Evolutionary conservation across 345 rosid species (phyloP), one percentile per base, ranked within the genome.

Genomic region (Noccaea bulbosa): DNA sequence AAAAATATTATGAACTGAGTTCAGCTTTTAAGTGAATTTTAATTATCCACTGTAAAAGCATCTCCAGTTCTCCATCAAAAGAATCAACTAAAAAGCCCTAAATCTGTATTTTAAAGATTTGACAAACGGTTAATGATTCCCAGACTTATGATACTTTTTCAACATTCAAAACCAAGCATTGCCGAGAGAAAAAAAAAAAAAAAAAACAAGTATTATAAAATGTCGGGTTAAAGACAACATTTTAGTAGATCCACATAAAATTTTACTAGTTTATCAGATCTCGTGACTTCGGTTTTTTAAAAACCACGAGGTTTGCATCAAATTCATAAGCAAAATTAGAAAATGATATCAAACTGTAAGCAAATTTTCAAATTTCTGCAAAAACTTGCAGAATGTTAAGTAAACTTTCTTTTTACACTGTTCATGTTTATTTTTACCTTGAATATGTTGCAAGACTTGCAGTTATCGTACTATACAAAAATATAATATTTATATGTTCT

Each of bases 61-160:
- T 74, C 27, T 50, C 58, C 73, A 67, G 44, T 67, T 59, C 69
- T 44, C 66, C 71, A 47, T 59, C 48, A 67, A 74, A 74, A 74
- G 41, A 67, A 67, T 41, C 30, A 66, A 66, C 39, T 41, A 20
- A 58, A 58, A 71, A 63, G 37, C 16, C 45, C 51, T 11, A 41
- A 62, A 39, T 48, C 59, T 39, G 5, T 27, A 54, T 65, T 65
- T 66, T 50, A 51, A 32, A 40, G 30, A 41, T 67, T 50, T 49
- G 33, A 40, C 72, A 48, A 65, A 65, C 39, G 32, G 3, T 64
- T 46, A 56, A 65, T 65, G 59, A 47, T 57, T 48, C 71, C 58
- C 16, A 49, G 20, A 47, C 59, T 63, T 7, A 9, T 62, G 15
- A 44, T 58, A 66, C 39, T n/a, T 32, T 39, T 30, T 35, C 37